These are phyloP conservation scores for Candida coquimbonensis DNA, from an alignment of 805 yeast species.

Conservation along the genomic window DNA sequence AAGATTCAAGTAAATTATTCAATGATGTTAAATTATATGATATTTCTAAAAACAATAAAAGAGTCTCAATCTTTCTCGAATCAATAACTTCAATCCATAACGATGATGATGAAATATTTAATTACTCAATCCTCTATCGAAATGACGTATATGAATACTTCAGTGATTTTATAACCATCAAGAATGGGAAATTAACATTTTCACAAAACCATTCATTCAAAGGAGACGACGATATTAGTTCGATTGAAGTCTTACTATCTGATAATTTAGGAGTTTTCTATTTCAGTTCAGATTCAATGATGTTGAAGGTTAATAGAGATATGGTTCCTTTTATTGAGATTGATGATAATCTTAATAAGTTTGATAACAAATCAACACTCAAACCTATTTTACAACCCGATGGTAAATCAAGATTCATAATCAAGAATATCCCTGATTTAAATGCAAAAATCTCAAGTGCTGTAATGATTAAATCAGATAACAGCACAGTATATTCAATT, in stretches of 20 bases:
- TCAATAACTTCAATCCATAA: conserved; percentile 10
- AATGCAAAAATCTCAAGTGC: conserved; percentile 3
- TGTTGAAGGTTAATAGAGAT: not conserved
- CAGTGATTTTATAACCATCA: not conserved
- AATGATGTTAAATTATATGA: conserved; percentile 9
- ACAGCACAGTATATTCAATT: not conserved
- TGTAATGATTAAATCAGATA: not conserved
- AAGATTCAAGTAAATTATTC: conserved; percentile 8
- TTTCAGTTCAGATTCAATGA: not conserved
- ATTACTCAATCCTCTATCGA: conserved; percentile 3
- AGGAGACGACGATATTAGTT: not conserved
- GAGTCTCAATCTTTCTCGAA: conserved; percentile 12
- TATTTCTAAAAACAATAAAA: conserved; percentile 8
- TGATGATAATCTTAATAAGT: not conserved
- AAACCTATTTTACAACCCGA: not conserved
- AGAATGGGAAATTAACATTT: not conserved
- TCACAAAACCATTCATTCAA: not conserved
- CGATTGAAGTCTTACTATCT: not conserved
- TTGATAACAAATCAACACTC: conserved; percentile 4
- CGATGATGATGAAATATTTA: not conserved
- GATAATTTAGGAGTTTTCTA: conserved; percentile 1
- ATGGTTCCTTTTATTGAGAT: not conserved
- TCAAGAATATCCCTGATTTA: not conserved
- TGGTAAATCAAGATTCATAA: not conserved
- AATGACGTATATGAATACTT: conserved; percentile 4